Percentiles rank a stretch among this genome's conserved stretches.
phyloP scores from a whole-genome alignment of 495 filamentous ascomycete species.

The Penicillium alfredii region DNA sequence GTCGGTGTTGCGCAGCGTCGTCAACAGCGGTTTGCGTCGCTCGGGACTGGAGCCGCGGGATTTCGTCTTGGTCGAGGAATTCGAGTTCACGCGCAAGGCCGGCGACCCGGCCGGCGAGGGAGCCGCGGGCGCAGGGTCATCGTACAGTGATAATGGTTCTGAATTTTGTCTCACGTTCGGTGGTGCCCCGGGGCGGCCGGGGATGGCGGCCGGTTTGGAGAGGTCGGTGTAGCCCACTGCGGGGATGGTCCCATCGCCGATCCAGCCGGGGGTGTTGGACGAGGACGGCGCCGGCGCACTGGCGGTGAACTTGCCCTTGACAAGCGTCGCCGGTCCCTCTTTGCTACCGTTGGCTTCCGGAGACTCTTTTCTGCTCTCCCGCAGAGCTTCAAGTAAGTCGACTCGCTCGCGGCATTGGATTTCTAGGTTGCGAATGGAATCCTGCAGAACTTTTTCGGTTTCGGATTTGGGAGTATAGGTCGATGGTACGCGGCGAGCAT shows the following conservation, averaged over 20 bases:
- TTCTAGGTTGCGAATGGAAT: constrained; percentile 76
- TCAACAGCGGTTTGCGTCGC: constrained; percentile 71
- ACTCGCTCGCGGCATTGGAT: constrained; percentile 92
- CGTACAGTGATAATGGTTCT: constrained; percentile 25
- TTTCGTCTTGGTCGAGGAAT: constrained; percentile 38
- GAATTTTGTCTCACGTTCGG: constrained; percentile 43
- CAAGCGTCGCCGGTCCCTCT: constrained; percentile 12
- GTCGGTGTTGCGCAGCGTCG: constrained; percentile 64
- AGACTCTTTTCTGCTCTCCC: constrained; percentile 64
- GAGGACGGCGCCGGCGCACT: constrained; percentile 10
- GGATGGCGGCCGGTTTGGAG: constrained; percentile 62
- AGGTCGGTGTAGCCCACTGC: constrained; percentile 72
- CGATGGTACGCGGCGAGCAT: constrained; percentile 64
- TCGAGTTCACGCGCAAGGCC: constrained; percentile 32
- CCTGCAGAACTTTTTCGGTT: constrained; percentile 76
- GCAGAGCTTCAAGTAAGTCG: constrained; percentile 77
- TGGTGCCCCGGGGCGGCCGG: constrained; percentile 49
- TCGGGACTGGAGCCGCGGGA: constrained; percentile 76
- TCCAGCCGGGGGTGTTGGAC: constrained; percentile 48
- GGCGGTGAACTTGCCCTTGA: constrained; percentile 13
- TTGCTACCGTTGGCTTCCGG: constrained; percentile 27
- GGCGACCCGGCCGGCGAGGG: constrained; percentile 20
- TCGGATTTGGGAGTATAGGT: constrained; percentile 70
- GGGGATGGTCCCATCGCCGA: constrained; percentile 76
- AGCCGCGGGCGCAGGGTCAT: constrained; percentile 10